A percentile compares a stretch with the other conserved stretches of the same genome.
Evolutionary conservation across 2,329 filamentous ascomycete genomes (phyloP).

Genomic region (Lachnellula cervina): DNA sequence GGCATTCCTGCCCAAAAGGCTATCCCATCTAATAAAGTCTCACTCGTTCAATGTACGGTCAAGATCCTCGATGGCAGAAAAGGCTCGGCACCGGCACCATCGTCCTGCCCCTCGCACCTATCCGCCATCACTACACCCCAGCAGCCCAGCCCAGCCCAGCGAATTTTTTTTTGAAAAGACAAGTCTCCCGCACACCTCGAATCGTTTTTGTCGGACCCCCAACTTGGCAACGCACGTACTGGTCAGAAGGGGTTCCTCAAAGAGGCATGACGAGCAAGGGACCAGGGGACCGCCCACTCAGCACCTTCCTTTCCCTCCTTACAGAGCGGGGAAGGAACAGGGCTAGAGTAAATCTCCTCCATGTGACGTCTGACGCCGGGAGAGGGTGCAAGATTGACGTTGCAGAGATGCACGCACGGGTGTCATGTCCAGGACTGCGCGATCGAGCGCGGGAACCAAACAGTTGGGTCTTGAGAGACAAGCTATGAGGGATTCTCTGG

Average conservation of each 20-base stretch:
- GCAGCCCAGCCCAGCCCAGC: not conserved
- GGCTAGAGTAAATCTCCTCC: not conserved
- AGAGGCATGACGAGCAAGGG: conserved; percentile 4
- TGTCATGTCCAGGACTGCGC: no score
- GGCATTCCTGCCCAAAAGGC: not conserved
- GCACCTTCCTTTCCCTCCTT: not conserved
- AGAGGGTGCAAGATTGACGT: not conserved
- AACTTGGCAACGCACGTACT: not conserved
- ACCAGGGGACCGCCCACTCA: not conserved
- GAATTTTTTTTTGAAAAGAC: not conserved
- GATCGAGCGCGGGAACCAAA: not conserved
- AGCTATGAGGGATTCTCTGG: not conserved
- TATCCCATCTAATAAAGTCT: not conserved
- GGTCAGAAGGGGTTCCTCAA: conserved; percentile 4
- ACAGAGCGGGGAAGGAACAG: not conserved
- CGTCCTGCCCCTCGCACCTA: not conserved
- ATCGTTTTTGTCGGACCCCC: not conserved
- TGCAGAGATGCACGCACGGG: not conserved
- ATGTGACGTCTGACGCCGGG: not conserved
- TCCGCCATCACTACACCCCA: not conserved
- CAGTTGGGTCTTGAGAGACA: not conserved
- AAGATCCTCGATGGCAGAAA: not conserved
- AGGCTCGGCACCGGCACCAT: not conserved
- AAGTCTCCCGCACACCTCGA: not conserved
- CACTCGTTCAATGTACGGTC: not conserved